These are phyloP conservation scores for Curvularia sp. DNA, from an alignment of 2,329 filamentous ascomycete genomes.

Conservation along the genomic window DNA sequence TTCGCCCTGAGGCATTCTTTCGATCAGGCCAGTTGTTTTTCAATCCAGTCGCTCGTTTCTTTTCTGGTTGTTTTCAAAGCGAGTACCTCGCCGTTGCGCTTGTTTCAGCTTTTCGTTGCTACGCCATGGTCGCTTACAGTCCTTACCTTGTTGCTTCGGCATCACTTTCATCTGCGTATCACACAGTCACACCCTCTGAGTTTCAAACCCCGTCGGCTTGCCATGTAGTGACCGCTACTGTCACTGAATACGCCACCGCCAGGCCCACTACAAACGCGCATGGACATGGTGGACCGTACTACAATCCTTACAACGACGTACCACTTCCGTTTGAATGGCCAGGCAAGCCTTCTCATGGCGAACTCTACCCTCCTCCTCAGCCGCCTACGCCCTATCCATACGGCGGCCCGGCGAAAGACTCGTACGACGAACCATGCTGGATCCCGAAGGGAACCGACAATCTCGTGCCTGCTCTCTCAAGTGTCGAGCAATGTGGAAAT, in stretches of 20 bases:
- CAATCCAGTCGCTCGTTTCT: slow-evolving; percentile 26
- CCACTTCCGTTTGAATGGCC: slow-evolving; percentile 39
- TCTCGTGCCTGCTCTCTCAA: slow-evolving; percentile 30
- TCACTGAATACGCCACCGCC: slow-evolving; percentile 28
- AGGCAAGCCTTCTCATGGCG: slow-evolving; percentile 31
- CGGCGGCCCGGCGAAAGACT: slow-evolving; percentile 29
- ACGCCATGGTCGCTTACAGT: slow-evolving; percentile 40
- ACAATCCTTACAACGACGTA: slow-evolving; percentile 42
- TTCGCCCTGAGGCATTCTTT: neutral
- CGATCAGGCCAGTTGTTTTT: slow-evolving; percentile 1
- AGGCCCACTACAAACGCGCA: slow-evolving; percentile 28
- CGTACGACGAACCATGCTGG: slow-evolving; percentile 40
- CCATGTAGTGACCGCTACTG: slow-evolving; percentile 22
- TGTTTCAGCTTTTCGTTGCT: slow-evolving; percentile 16
- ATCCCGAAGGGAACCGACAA: slow-evolving; percentile 31
- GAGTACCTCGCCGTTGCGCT: neutral
- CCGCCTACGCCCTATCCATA: slow-evolving; percentile 35
- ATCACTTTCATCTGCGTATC: slow-evolving; percentile 31
- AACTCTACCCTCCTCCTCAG: slow-evolving; percentile 26
- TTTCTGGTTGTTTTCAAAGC: slow-evolving; percentile 6
- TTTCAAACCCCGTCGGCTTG: slow-evolving; percentile 19
- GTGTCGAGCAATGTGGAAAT: slow-evolving; percentile 37
- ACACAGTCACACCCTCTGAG: slow-evolving; percentile 18
- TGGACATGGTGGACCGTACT: slow-evolving; percentile 41
- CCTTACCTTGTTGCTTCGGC: slow-evolving; percentile 35